These are phyloP conservation scores for Rickenella mellea DNA, from an alignment of 768 basidiomycete species.

Conservation along the genomic window DNA sequence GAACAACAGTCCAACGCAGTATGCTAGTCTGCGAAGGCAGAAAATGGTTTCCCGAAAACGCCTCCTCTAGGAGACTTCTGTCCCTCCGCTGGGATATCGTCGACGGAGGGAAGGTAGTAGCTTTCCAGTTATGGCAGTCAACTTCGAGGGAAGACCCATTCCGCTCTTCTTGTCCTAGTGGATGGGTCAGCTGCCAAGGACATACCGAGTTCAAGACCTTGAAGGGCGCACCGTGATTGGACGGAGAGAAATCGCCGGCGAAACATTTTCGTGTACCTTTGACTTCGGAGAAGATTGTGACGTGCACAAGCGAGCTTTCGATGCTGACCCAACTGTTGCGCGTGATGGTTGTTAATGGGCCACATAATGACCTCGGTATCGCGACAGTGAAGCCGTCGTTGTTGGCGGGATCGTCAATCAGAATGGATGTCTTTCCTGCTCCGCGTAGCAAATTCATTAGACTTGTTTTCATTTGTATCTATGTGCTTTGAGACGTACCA, in stretches of 20 bases:
- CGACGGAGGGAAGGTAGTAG: background rate
- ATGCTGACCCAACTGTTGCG: background rate
- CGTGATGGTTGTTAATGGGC: background rate
- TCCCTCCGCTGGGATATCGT: background rate
- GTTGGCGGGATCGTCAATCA: no score
- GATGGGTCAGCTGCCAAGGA: background rate
- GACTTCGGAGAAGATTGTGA: background rate
- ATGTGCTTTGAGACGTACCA: no score
- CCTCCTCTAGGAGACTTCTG: no score
- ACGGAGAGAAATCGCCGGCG: background rate
- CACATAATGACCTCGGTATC: background rate
- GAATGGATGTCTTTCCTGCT: no score
- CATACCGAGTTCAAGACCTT: background rate
- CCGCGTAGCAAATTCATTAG: no score
- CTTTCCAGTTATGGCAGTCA: background rate
- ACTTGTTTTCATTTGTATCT: no score
- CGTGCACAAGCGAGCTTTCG: background rate
- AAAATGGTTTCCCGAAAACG: no score
- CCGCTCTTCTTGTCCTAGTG: background rate
- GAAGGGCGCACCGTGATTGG: background rate
- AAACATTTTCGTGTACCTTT: background rate
- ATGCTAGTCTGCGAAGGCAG: no score
- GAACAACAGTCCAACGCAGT: no score
- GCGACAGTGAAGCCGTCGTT: constrained; percentile 44
- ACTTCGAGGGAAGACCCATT: background rate